Evolutionary conservation across 106 monocot genomes (phyloP).

Genomic region (Allium cepa): DNA sequence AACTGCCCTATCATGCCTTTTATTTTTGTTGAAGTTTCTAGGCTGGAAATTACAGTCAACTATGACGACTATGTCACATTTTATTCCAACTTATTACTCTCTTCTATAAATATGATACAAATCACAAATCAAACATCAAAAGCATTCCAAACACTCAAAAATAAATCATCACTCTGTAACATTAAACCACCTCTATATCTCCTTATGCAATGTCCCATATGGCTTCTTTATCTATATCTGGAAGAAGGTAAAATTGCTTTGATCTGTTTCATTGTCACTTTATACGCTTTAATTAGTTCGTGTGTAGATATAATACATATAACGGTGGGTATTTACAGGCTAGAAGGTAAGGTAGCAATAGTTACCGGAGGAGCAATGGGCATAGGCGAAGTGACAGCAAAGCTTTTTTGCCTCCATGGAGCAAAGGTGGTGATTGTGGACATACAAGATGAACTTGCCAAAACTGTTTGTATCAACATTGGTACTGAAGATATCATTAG

Average conservation of each 20-base stretch:
- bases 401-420: slow-evolving; percentile 35
- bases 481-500: slow-evolving; percentile 3
- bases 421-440: slow-evolving; percentile 39
- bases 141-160: too few species aligned
- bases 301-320: background rate
- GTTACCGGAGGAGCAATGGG: slow-evolving; percentile 60
- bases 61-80: too few species aligned
- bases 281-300: background rate
- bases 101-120: background rate
- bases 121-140: background rate
- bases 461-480: slow-evolving; percentile 16
- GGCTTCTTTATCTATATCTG: too few species aligned
- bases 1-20: too few species aligned
- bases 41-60: too few species aligned
- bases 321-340: background rate
- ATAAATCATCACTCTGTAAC: too few species aligned
- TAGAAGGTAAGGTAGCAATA: slow-evolving; percentile 60
- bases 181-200: too few species aligned
- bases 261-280: too few species aligned
- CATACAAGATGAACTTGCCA: slow-evolving; percentile 37
- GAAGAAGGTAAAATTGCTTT: too few species aligned
- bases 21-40: too few species aligned
- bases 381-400: slow-evolving; percentile 42
- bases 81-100: background rate
- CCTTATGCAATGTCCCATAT: too few species aligned